Evolutionary conservation across 768 basidiomycete genomes (phyloP).

Genomic region (Lanmaoa pseudosensibilis): DNA sequence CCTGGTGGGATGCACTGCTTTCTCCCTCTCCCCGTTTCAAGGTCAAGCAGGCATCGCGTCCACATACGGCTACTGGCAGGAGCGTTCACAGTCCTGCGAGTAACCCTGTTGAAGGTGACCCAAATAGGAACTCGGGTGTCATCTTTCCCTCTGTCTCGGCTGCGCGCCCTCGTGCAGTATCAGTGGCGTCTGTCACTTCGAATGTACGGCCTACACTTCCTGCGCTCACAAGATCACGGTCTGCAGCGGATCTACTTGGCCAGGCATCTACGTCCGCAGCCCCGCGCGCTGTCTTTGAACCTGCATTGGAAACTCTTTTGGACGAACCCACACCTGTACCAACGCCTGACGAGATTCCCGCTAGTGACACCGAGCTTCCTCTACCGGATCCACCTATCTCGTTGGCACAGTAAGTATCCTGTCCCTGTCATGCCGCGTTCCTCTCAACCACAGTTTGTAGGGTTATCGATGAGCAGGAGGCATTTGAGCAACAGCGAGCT

Average conservation of each 20-base stretch:
- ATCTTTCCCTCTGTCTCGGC: conserved; percentile 10
- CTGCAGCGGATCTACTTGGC: conserved; percentile 20
- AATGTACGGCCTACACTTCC: neutral
- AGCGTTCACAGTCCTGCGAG: conserved; percentile 51
- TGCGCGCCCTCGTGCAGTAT: conserved; percentile 25
- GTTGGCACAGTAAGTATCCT: conserved; percentile 41
- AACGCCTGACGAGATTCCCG: neutral
- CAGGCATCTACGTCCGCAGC: conserved; percentile 6
- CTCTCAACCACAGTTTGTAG: conserved; percentile 35
- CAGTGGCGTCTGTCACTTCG: conserved; percentile 5
- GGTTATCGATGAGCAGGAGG: conserved; percentile 64
- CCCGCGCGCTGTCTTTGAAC: conserved; percentile 12
- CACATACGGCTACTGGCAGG: conserved; percentile 18
- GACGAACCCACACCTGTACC: conserved; percentile 11
- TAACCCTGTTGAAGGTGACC: conserved; percentile 38
- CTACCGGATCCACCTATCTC: conserved; percentile 61
- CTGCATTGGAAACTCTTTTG: conserved; percentile 18
- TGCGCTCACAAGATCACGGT: conserved; percentile 22
- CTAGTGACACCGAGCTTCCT: conserved; percentile 50
- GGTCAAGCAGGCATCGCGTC: conserved; percentile 38
- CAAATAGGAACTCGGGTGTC: neutral
- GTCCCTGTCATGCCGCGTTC: neutral
- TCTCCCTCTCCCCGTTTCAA: conserved; percentile 75
- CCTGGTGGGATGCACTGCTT: conserved; percentile 79
- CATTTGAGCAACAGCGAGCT: conserved; percentile 60